Evolutionary conservation across 2,329 filamentous ascomycete species (phyloP), one percentile per base, ranked within the genome.

Genomic region (Penicillium polonicum): DNA sequence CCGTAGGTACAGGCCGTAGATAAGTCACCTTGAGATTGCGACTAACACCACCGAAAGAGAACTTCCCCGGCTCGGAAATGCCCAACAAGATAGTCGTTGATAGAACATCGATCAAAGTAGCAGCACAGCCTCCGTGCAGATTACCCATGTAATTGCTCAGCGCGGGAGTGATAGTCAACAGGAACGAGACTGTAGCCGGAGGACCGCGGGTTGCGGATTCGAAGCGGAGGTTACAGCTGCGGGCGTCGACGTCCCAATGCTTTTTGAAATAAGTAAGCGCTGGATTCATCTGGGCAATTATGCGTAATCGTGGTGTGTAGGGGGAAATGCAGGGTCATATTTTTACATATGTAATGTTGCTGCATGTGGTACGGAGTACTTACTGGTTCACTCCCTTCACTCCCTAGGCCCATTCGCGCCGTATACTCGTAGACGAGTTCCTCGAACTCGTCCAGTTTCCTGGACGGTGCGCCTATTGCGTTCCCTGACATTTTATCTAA

Each of bases 111-210:
- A 90, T 87, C 4, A 91, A 73, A 0, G 87, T 87, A 2, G 88
- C 83, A 0, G 84, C 80, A 61, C 85, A 87, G 19, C 94, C 94
- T n/a, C 90, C 91, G 74, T 95, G 94, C 68, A 97, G 79, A 74
- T 96, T 97, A 41, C 92, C 93, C 68, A 97, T 76, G 61, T 90
- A 84, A 80, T 97, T 99, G 59, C 92, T 96, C 67, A 97, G 80
- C 70, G 96, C 91, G 19, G 89, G 86, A 35, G 92, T 96, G 74
- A 97, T 95, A 66, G 62, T 73, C 36, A 75, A 60, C 6, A 69
- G 67, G 53, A 70, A 78, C 6, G 69, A 69, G 52, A 70, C 72
- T 36, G 66, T 68, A 23, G 72, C 63, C 17, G 72, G 70, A 17
- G 74, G 73, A 5, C 70, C 70, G 17, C 57, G 62, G 25, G 66